phyloP scores from a whole-genome alignment of 352 stramenopile species.

The Phytopythium aichiense region DNA sequence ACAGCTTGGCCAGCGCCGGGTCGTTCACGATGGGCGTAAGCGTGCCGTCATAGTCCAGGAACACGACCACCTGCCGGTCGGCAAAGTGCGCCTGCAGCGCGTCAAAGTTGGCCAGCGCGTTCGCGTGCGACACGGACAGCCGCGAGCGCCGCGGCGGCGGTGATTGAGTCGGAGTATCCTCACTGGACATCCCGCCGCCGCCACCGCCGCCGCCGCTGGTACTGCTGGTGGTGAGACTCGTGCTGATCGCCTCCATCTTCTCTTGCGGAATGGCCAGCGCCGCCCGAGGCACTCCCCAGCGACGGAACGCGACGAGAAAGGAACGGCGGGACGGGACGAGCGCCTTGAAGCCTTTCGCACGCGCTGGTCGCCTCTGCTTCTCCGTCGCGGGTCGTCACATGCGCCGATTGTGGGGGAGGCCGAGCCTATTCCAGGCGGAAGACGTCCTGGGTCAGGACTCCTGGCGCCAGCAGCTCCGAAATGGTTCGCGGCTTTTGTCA shows the following conservation, averaged over 20 bases:
- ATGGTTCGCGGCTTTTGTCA: background rate
- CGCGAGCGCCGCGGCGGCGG: constrained; percentile 19
- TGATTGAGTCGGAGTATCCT: constrained; percentile 8
- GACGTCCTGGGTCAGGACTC: background rate
- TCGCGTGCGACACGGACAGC: constrained; percentile 69
- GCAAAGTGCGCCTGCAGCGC: constrained; percentile 45
- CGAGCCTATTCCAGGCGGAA: background rate
- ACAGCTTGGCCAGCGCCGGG: constrained; percentile 65
- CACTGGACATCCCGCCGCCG: background rate
- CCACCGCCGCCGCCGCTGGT: background rate
- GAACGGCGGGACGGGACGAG: background rate
- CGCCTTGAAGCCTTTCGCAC: background rate
- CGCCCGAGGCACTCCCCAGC: background rate
- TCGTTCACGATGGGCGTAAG: constrained; percentile 90
- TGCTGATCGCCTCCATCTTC: background rate
- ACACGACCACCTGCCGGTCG: constrained; percentile 69
- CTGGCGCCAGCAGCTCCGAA: background rate
- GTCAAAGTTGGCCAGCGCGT: constrained; percentile 71
- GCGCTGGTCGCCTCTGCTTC: background rate
- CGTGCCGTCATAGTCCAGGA: constrained; percentile 89
- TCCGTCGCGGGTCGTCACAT: background rate
- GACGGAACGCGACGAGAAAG: background rate
- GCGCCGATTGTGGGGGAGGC: background rate
- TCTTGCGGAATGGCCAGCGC: background rate
- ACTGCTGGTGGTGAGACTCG: background rate